phyloP scores from a whole-genome alignment of 2,329 filamentous ascomycete species.

The Colletotrichum sidae region DNA sequence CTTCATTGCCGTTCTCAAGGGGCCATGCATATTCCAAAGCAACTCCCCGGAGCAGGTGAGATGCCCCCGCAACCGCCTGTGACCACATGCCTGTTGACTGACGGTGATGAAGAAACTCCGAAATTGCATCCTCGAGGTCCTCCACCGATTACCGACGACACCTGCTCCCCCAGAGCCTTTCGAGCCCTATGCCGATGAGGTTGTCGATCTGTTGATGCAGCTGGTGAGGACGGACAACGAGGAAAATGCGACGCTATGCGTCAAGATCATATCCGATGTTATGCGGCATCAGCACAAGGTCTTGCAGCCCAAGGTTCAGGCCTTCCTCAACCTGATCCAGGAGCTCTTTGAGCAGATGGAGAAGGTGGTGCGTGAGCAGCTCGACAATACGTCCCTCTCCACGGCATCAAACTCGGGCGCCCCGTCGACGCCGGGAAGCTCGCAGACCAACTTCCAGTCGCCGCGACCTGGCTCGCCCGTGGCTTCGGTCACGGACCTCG shows the following conservation, averaged over 20 bases:
- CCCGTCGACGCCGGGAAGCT: constrained; percentile 75
- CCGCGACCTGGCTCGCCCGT: constrained; percentile 91
- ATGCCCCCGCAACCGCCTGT: constrained; percentile 18
- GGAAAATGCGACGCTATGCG: constrained; percentile 97
- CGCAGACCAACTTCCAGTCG: constrained; percentile 82
- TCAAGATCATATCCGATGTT: constrained; percentile 98
- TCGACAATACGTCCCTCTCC: constrained; percentile 78
- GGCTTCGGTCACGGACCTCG: constrained; percentile 83
- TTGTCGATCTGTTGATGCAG: constrained; percentile 90
- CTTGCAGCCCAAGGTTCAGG: constrained; percentile 82
- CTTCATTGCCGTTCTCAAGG: constrained; percentile 86
- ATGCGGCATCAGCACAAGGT: constrained; percentile 92
- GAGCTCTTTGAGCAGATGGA: constrained; percentile 97
- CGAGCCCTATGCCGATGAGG: constrained; percentile 88
- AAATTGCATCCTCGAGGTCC: constrained; percentile 92
- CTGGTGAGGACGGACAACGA: constrained; percentile 94
- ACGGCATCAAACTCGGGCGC: constrained; percentile 64
- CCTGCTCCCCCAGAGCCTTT: constrained; percentile 81
- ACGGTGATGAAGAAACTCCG: constrained; percentile 76
- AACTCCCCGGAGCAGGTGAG: constrained; percentile 88
- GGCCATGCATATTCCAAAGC: constrained; percentile 90
- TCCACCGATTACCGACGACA: constrained; percentile 84
- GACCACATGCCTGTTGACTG: constrained; percentile 31
- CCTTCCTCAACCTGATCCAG: constrained; percentile 90
- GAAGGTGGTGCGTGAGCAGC: constrained; percentile 91